Evolutionary conservation across 1,139 yeast genomes (phyloP), one percentile per base, ranked within the genome.

Genomic region (Pichia sorboxylosa): DNA sequence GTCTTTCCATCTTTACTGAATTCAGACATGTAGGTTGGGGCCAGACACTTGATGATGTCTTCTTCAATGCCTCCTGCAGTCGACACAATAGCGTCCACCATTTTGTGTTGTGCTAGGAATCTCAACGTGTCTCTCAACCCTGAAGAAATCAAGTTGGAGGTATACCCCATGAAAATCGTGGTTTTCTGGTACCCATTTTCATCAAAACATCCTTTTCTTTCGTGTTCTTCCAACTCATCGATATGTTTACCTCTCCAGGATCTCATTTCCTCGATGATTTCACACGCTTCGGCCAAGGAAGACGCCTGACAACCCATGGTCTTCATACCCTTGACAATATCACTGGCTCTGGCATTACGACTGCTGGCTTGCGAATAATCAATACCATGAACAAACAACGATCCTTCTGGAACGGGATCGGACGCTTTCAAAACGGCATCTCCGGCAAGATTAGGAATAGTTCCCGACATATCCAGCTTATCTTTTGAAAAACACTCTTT

Each of bases 261-360:
- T 57, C 94, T 72, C 99, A 90, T 92, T 33, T 81, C 74, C 50
- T 87, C 73, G 40, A 90, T 84, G 44, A 90, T 82, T 18, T 83
- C 93, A 54, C 96, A 85, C 2, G 96, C 96, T 46, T 74, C 66
- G 19, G 85, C 77, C 28, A 90, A 67, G 3, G 92, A 69, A 14
- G 87, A 71, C 5, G 94, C 98, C 60, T 90, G 99, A 65, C 90
- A 92, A n/a, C 99, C 99, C 96, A 90, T 90, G 29, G 74, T 75
- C 47, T 64, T 72, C 98, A 92, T 90, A 26, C 92, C 72, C 24
- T 63, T 64, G 43, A 90, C 69, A 44, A 90, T 63, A 49, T 83
- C 92, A 13, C 66, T 64, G 18, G 97, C 97, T 31, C 66, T 63
- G 71, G 82, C 74, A 55, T 84, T 73, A 34, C 61, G 58, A 38